These are phyloP conservation scores for Alternaria incomplexa DNA, from an alignment of 2,329 filamentous ascomycete genomes.

Conservation along the genomic window DNA sequence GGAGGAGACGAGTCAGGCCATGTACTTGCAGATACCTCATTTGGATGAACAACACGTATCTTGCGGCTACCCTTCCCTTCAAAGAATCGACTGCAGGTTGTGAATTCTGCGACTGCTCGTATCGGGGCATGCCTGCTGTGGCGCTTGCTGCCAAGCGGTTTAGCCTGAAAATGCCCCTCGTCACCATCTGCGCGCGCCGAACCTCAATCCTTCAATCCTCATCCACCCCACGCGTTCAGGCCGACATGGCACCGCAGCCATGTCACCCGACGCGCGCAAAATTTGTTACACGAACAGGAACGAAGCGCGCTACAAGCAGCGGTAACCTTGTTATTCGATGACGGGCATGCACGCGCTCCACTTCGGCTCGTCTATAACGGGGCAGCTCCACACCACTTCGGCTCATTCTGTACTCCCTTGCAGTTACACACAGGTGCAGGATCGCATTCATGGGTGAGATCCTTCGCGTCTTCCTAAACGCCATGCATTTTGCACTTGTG, in stretches of 20 bases:
- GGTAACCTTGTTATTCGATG: not conserved
- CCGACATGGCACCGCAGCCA: conserved; percentile 4
- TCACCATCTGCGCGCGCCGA: not conserved
- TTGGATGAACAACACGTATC: too few relatives aligned
- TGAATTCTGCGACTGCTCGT: not conserved
- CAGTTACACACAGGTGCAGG: not conserved
- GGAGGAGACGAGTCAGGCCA: not conserved
- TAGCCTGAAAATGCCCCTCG: conserved; percentile 1
- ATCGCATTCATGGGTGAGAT: not conserved
- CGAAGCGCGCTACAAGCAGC: not conserved
- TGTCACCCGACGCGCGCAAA: not conserved
- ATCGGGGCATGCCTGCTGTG: not conserved
- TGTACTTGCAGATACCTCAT: not conserved
- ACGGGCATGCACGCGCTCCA: not conserved
- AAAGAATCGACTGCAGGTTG: not conserved
- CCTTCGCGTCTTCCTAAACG: not conserved
- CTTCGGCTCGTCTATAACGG: not conserved
- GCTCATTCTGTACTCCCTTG: not conserved
- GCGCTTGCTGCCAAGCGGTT: not conserved
- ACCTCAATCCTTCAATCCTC: not conserved
- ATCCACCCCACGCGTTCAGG: conserved; percentile 9
- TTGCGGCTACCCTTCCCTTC: not conserved
- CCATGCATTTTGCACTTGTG: not conserved
- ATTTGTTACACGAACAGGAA: not conserved
- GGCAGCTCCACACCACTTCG: conserved; percentile 1